Evolutionary conservation across 371 early-diverging fungal species (phyloP).

Genomic region (Saksenaea oblongispora): DNA sequence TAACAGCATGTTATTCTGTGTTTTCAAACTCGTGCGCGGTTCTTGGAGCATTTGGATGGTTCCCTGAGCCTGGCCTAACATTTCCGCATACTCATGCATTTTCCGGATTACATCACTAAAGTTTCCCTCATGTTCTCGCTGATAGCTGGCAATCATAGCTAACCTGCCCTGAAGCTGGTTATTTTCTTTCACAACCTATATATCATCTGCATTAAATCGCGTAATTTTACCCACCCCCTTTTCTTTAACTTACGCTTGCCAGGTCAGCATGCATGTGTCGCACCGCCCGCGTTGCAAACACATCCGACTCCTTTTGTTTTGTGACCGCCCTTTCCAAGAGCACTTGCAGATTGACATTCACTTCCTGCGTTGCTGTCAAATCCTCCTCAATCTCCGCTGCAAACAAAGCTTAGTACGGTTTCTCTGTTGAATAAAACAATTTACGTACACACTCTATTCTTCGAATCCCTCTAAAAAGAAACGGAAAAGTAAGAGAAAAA

Average conservation of each 20-base stretch:
- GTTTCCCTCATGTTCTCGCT: conserved; percentile 34
- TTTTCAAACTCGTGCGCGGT: conserved; percentile 10
- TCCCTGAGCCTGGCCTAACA: conserved; percentile 47
- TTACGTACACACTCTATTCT: conserved; percentile 11
- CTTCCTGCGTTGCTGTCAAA: conserved; percentile 55
- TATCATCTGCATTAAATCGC: background rate
- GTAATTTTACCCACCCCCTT: background rate
- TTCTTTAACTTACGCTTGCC: conserved; percentile 40
- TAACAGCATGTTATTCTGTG: background rate
- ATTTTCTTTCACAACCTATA: conserved; percentile 39
- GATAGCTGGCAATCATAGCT: conserved; percentile 26
- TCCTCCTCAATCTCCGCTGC: conserved; percentile 59
- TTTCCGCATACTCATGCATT: conserved; percentile 45
- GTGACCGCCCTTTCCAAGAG: conserved; percentile 55
- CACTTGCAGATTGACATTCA: conserved; percentile 60
- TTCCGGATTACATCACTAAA: conserved; percentile 29
- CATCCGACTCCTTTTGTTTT: conserved; percentile 57
- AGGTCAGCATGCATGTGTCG: conserved; percentile 59
- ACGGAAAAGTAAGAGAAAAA: too few species aligned
- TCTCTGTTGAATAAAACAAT: background rate
- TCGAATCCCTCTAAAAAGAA: conserved; percentile 7
- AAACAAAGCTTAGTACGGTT: background rate
- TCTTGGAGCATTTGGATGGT: conserved; percentile 33
- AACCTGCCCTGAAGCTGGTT: conserved; percentile 34
- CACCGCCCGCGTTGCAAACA: conserved; percentile 56